These are phyloP conservation scores for Metarhizium brunneum DNA, from an alignment of 2,329 filamentous ascomycete species.

Conservation along the genomic window DNA sequence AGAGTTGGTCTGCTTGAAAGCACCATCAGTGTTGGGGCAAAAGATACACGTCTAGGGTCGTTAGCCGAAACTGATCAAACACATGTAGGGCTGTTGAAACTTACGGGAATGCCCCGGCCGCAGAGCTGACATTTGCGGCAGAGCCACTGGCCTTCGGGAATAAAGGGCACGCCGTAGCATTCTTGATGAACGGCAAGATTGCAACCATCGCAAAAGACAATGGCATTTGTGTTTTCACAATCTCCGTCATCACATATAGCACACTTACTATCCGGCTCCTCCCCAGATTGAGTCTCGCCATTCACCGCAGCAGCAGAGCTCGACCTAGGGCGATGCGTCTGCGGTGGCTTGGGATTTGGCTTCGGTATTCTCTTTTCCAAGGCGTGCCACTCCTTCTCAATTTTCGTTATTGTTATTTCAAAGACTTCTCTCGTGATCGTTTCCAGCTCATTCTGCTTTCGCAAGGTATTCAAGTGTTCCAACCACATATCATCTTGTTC, in stretches of 20 bases:
- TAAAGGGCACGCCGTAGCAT: constrained; percentile 97
- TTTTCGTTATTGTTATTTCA: constrained; percentile 96
- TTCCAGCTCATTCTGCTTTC: constrained; percentile 66
- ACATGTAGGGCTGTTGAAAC: constrained; percentile 16
- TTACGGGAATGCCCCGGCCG: constrained; percentile 76
- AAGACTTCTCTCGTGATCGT: constrained; percentile 88
- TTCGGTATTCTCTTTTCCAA: constrained; percentile 96
- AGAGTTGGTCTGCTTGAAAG: constrained; percentile 95
- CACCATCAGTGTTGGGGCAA: constrained; percentile 93
- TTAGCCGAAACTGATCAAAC: constrained; percentile 9
- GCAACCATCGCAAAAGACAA: constrained; percentile 97
- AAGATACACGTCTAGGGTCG: constrained; percentile 76
- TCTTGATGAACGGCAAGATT: constrained; percentile 97
- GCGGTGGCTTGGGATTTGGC: constrained; percentile 89
- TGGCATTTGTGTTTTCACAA: constrained; percentile 97
- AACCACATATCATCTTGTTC: constrained; percentile 98
- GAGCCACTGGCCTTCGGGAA: constrained; percentile 96
- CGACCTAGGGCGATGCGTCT: constrained; percentile 85
- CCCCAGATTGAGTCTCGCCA: constrained; percentile 72
- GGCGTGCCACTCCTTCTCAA: constrained; percentile 97
- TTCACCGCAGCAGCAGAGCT: constrained; percentile 94
- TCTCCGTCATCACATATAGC: constrained; percentile 98
- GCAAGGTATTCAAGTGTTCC: constrained; percentile 68
- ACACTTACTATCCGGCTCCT: constrained; percentile 95
- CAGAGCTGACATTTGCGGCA: constrained; percentile 95